A percentile compares a stretch with the other conserved stretches of the same genome.
Evolutionary conservation across 2,329 filamentous ascomycete species (phyloP).

Genomic region (Pseudocercospora musae): DNA sequence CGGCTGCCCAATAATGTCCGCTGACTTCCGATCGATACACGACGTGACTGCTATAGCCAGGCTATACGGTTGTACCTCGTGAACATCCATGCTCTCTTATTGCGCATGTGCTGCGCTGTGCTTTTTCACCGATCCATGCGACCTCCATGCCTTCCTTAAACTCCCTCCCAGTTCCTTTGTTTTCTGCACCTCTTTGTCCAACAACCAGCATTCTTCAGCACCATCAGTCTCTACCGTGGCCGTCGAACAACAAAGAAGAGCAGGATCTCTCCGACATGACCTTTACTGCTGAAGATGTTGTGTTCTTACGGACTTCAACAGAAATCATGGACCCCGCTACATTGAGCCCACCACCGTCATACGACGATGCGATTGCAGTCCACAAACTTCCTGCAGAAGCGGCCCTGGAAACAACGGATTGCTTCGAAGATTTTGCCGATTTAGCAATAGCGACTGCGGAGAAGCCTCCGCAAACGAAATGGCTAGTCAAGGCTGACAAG

Average conservation of each 20-base stretch:
- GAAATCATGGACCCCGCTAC: constrained; percentile 9
- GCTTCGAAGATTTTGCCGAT: constrained; percentile 11
- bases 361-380: constrained; percentile 13
- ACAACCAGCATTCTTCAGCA: background rate
- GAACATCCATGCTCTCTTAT: constrained; percentile 2
- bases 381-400: constrained; percentile 7
- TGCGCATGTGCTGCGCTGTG: constrained; percentile 2
- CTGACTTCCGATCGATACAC: background rate
- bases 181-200: constrained; percentile 1
- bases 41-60: background rate
- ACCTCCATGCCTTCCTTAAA: constrained; percentile 7
- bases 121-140: constrained; percentile 3
- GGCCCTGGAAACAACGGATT: constrained; percentile 9
- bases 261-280: constrained; percentile 3
- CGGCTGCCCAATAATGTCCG: background rate
- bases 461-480: constrained; percentile 14
- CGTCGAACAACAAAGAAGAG: background rate
- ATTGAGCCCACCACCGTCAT: constrained; percentile 12
- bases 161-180: background rate
- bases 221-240: background rate
- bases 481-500: constrained; percentile 15
- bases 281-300: constrained; percentile 11
- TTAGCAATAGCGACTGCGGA: constrained; percentile 3
- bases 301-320: constrained; percentile 12
- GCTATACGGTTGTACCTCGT: background rate